A percentile compares a stretch with the other conserved stretches of the same genome.
phyloP scores from a whole-genome alignment of 352 stramenopile species.

The Phytophthora citrophthora region DNA sequence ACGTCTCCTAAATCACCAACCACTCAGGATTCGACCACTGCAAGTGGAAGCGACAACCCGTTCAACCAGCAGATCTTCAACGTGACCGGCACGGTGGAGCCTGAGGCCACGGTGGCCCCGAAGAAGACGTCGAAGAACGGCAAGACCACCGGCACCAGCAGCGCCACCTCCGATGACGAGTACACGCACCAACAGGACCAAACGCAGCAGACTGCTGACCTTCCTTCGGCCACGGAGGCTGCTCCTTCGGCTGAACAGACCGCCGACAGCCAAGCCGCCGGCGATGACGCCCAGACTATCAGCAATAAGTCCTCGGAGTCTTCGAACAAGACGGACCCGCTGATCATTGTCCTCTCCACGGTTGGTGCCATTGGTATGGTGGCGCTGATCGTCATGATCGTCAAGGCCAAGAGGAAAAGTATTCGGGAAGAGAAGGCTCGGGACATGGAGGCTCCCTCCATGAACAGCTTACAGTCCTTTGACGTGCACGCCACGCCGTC shows the following conservation, averaged over 20 bases:
- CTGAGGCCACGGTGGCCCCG: conserved; percentile 6
- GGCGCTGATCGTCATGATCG: conserved; percentile 32
- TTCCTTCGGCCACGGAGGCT: conserved; percentile 3
- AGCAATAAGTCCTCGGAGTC: conserved; percentile 24
- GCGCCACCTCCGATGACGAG: conserved; percentile 3
- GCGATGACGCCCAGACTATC: conserved; percentile 25
- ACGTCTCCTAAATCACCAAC: conserved; percentile 18
- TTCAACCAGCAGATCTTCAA: conserved; percentile 16
- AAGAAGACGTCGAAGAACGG: conserved; percentile 10
- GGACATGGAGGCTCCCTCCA: conserved; percentile 28
- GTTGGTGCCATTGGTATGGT: conserved; percentile 31
- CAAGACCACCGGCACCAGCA: conserved; percentile 12
- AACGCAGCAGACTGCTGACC: conserved; percentile 16
- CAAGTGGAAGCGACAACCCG: conserved; percentile 17
- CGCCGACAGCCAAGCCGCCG: conserved; percentile 13
- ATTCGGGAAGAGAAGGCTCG: conserved; percentile 36
- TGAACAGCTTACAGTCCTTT: conserved; percentile 36
- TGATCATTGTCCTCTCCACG: conserved; percentile 36
- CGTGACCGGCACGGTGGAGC: conserved; percentile 20
- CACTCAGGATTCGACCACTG: conserved; percentile 18
- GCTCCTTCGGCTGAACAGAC: conserved; percentile 16
- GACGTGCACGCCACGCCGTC: conserved; percentile 31
- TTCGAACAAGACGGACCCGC: conserved; percentile 25
- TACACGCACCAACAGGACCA: conserved; percentile 17
- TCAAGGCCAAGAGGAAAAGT: conserved; percentile 38